Evolutionary conservation across 2,329 filamentous ascomycete genomes (phyloP), one percentile per base, ranked within the genome.

Genomic region (Fonsecaea pedrosoi): DNA sequence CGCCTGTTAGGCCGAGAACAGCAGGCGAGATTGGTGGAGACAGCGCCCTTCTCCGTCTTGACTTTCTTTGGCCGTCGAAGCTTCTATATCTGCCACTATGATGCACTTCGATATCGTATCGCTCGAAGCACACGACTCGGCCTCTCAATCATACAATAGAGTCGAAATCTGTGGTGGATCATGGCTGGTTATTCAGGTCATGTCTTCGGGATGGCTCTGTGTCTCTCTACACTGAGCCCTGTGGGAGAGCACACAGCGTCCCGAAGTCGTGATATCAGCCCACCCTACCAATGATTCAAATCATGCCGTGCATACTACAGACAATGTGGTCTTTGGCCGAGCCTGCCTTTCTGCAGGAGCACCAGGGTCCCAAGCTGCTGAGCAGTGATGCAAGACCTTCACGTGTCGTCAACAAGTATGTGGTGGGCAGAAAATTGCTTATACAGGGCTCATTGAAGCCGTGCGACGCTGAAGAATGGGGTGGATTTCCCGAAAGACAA

Each of bases 1-100:
- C 15, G 54, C 8, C 9, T 32, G 54, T 56, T 56, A 9, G 54
- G 54, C 18, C 12, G 37, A 56, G n/a, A 56, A 18, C 32, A 18
- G 40, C 40, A 45, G 40, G 40, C 15, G 40, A 45, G 40, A 12
- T 21, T 30, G 18, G 32, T 56, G 32, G 54, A 56, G 37, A 56
- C 54, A 35, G 32, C 32, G 32, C 54, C 37, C 54, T 35, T 40
- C 54, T 35, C 37, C 37, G 54, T 56, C 30, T 56, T 18, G 5
- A 18, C 4, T 45, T 30, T 50, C 5, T 30, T 12, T 30, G 3
- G 18, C 45, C 21, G 9, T 30, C 4, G 18, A 50, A 12, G 45
- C 21, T 30, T 50, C 45, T 25, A 9, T 9, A 3, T 15, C 18
- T 50, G 45, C 15, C 12, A 21, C 45, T 13, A 50, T 50, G 18